Base-by-base conservation (phyloP, 202 grass and related monocot species). In the Brachypodium distachyon region DNA sequence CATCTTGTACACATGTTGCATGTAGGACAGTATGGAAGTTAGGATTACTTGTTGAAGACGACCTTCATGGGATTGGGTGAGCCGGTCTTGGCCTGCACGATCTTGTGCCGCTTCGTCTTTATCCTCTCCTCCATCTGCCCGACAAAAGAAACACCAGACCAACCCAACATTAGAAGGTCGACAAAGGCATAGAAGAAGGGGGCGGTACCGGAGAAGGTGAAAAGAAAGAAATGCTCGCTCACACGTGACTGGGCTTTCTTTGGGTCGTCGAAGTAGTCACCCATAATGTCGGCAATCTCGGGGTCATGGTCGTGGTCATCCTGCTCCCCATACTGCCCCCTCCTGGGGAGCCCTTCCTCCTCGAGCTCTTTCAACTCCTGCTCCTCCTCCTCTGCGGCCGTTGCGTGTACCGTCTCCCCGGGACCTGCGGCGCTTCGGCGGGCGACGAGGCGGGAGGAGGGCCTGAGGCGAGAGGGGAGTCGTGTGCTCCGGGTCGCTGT, bases 11-110 rank as follows among this genome's bases (percentile, higher is more conserved):
- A n/a, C 31, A 82, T 25, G 39, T n/a, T 0, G 18, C 18, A 9
- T 9, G 25, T 52, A 33, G 68, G 39, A 64, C 29, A 57, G 38
- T 48, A 10, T 26, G 12, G 19, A 42, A 50, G 47, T 19, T 3
- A 12, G 25, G 42, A 81, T 92, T 91, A 97, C 91, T 97, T 97
- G 79, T 94, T 94, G 72, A 97, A 97, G 77, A 83, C 60, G 49
- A 97, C 81, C 58, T 90, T 90, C 82, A 87, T 90, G 22, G 89
- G 82, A 7, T 85, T 82, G 4, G 84, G 28, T 3, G 91, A 92
- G 13, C 94, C 94, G 33, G 94, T 92, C 82, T 97, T 94, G 2
- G 87, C 65, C 46, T 94, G 94, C 84, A 97, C 63, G 38, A 97
- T 90, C 75, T 94, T 97, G 64, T 82, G 73, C 51, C 76, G 84